Conservation (phyloP, 202 grass and related monocot genomes). For the Cymbopogon flexuosus region DNA sequence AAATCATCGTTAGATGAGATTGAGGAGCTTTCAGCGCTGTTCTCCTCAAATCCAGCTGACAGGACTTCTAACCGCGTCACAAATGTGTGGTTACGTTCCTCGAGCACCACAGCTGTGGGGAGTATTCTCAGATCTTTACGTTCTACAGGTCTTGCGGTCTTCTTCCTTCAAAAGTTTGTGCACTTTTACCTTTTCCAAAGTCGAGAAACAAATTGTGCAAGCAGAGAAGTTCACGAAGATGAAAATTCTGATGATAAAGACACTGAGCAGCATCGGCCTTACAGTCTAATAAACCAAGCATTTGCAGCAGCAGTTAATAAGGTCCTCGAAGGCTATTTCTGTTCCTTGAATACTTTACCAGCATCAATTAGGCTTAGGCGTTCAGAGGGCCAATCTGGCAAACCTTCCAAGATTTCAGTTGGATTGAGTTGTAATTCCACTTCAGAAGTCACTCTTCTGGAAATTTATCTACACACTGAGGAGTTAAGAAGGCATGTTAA, state of each 20-base stretch:
- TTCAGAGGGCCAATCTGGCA: slow-evolving; percentile 21
- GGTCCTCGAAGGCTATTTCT: slow-evolving; percentile 80
- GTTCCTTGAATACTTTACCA: slow-evolving; percentile 78
- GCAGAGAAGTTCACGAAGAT: slow-evolving; percentile 10
- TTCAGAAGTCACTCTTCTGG: slow-evolving; percentile 72
- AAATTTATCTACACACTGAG: slow-evolving; percentile 89
- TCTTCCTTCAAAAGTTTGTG: slow-evolving; percentile 77
- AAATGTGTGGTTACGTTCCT: slow-evolving; percentile 74
- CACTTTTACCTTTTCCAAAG: slow-evolving; percentile 64
- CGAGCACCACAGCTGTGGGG: slow-evolving; percentile 57
- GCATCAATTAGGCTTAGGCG: slow-evolving; percentile 66
- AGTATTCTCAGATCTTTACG: slow-evolving; percentile 71
- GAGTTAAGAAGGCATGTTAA: slow-evolving; percentile 82
- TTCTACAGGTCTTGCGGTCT: slow-evolving; percentile 59
- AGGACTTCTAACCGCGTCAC: slow-evolving; percentile 58
- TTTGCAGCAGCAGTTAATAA: slow-evolving; percentile 78
- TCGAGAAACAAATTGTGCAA: slow-evolving; percentile 28
- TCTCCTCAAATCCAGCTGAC: slow-evolving; percentile 66
- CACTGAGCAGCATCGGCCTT: slow-evolving; percentile 33
- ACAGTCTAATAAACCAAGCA: slow-evolving; percentile 83
- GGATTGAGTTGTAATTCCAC: slow-evolving; percentile 28
- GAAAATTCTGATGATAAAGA: slow-evolving; percentile 36
- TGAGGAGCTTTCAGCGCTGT: slow-evolving; percentile 54
- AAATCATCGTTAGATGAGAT: slow-evolving; percentile 76
- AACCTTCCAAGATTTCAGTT: slow-evolving; percentile 26